A percentile compares a stretch with the other conserved stretches of the same genome.
Evolutionary conservation across 176 grass and related monocot genomes (phyloP).

Genomic region (bread wheat (Triticum aestivum)): IWGSC_CS_RefSeq_v2.1 NC_057796.1:2679793-2680292

Average conservation of each 20-base stretch:
- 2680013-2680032: neutral
- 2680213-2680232: neutral
- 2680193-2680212: neutral
- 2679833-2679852: neutral
- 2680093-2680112: neutral
- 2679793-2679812: neutral
- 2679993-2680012: neutral
- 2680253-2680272: neutral
- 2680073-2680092: neutral
- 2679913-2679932: neutral
- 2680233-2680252: neutral
- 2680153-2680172: neutral
- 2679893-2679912: neutral
- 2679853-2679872: neutral
- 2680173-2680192: neutral
- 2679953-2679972: neutral
- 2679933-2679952: neutral
- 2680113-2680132: neutral
- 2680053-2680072: neutral
- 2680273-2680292: neutral
- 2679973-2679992: neutral
- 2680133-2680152: neutral
- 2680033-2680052: neutral
- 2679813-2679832: neutral
- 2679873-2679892: neutral